phyloP scores from a whole-genome alignment of 2,329 filamentous ascomycete species.

The Aspergillus ruber region DNA sequence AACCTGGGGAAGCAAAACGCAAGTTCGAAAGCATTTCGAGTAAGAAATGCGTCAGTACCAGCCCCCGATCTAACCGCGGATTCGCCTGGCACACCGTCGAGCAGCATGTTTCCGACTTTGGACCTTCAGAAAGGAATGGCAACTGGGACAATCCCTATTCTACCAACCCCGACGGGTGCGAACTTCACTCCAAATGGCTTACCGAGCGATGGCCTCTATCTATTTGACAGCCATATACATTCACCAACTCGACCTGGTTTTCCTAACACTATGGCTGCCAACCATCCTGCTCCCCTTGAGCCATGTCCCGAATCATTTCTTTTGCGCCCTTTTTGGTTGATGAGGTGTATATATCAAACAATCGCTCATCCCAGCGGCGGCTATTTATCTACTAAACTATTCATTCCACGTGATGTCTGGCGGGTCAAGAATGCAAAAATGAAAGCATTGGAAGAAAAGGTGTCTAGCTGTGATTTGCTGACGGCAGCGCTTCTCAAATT shows the following conservation, averaged over 20 bases:
- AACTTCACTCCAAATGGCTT: slow-evolving; percentile 53
- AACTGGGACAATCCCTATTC: slow-evolving; percentile 50
- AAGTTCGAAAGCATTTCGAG: slow-evolving; percentile 64
- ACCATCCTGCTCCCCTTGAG: slow-evolving; percentile 73
- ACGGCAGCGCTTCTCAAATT: slow-evolving; percentile 84
- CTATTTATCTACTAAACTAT: slow-evolving; percentile 85
- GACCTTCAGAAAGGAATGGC: slow-evolving; percentile 41
- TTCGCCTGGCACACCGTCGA: slow-evolving; percentile 69
- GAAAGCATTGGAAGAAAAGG: slow-evolving; percentile 86
- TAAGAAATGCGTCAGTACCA: slow-evolving; percentile 64
- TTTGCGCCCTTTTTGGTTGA: slow-evolving; percentile 94
- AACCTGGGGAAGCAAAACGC: slow-evolving; percentile 62
- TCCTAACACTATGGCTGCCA: slow-evolving; percentile 55
- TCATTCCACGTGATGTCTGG: slow-evolving; percentile 90
- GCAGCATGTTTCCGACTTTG: slow-evolving; percentile 56
- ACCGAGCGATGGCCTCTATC: slow-evolving; percentile 62
- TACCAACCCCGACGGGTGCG: slow-evolving; percentile 62
- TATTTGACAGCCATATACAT: slow-evolving; percentile 81
- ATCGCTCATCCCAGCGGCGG: slow-evolving; percentile 85
- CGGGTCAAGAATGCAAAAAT: slow-evolving; percentile 88
- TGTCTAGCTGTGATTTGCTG: slow-evolving; percentile 81
- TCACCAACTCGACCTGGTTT: slow-evolving; percentile 57
- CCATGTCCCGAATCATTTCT: slow-evolving; percentile 84
- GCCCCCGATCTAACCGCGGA: slow-evolving; percentile 56
- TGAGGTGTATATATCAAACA: slow-evolving; percentile 89